phyloP scores from a whole-genome alignment of 768 basidiomycete species.

The Pleurotus djamor region DNA sequence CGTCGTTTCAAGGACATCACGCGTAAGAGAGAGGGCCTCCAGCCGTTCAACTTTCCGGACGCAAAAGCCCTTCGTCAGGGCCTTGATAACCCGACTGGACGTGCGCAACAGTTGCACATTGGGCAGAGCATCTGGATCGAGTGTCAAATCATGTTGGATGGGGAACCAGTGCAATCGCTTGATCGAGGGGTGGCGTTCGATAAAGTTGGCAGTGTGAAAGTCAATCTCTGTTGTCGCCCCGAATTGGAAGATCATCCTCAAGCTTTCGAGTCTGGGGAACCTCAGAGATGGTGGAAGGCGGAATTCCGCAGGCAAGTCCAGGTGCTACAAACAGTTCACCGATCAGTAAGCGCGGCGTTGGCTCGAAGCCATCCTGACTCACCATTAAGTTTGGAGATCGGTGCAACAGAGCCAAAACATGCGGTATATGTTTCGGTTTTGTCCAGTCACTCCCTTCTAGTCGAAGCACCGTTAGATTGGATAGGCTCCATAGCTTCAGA shows the following conservation, averaged over 20 bases:
- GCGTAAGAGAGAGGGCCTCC: background rate
- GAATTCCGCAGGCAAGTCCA: slow-evolving; percentile 48
- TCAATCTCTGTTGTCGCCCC: slow-evolving; percentile 34
- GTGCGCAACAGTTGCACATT: slow-evolving; percentile 35
- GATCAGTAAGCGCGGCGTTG: background rate
- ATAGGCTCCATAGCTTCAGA: slow-evolving; percentile 24
- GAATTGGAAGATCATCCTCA: slow-evolving; percentile 38
- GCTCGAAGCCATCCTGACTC: background rate
- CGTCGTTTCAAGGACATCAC: slow-evolving; percentile 13
- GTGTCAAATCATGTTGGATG: slow-evolving; percentile 16
- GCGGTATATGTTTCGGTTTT: slow-evolving; percentile 16
- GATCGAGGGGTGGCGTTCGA: slow-evolving; percentile 42
- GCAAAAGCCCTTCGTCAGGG: slow-evolving; percentile 16
- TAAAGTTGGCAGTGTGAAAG: slow-evolving; percentile 32
- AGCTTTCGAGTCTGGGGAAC: slow-evolving; percentile 38
- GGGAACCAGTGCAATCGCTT: slow-evolving; percentile 48
- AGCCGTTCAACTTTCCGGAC: slow-evolving; percentile 4
- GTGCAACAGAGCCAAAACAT: slow-evolving; percentile 24
- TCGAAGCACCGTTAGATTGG: slow-evolving; percentile 22
- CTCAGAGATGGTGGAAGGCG: slow-evolving; percentile 28
- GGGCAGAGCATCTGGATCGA: slow-evolving; percentile 35
- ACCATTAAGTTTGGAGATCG: slow-evolving; percentile 26
- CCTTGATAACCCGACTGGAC: slow-evolving; percentile 28
- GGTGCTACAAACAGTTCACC: slow-evolving; percentile 22
- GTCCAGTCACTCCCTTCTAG: slow-evolving; percentile 27